Conservation (phyloP, 208 protist species). For the Crithidia thermophila region DNA sequence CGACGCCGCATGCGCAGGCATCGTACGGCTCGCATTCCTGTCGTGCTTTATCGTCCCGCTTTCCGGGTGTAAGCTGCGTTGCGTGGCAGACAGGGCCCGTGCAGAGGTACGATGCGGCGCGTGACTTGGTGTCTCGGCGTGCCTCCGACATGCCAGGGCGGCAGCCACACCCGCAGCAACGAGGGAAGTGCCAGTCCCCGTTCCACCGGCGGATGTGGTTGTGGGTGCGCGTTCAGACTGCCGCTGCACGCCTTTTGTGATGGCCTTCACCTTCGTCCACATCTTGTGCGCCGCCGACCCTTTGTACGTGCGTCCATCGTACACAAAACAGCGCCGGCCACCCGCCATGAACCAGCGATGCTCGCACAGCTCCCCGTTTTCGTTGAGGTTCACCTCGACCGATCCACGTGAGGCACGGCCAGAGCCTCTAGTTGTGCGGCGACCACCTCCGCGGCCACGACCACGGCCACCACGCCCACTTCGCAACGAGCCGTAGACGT, state of each 20-base stretch:
- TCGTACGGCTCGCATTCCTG: no score
- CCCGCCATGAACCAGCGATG: constrained; percentile 65
- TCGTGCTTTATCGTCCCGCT: neutral
- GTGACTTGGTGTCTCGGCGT: neutral
- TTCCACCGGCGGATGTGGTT: neutral
- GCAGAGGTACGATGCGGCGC: neutral
- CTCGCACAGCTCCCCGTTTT: constrained; percentile 45
- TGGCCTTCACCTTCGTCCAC: constrained; percentile 67
- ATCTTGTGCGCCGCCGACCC: constrained; percentile 60
- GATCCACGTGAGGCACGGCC: neutral
- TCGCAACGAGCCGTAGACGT: neutral
- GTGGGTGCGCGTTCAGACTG: neutral
- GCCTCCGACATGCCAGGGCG: neutral
- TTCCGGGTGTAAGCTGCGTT: neutral
- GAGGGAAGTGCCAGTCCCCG: no score
- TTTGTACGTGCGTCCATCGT: constrained; percentile 62
- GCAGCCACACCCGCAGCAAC: no score
- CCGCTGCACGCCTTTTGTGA: neutral
- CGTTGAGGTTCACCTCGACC: constrained; percentile 31
- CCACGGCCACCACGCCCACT: no score
- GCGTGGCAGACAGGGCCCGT: neutral
- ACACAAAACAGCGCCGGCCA: constrained; percentile 67
- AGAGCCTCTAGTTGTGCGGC: neutral
- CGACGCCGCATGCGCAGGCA: no score
- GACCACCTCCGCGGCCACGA: neutral